Conservation (phyloP, 2,329 filamentous ascomycete species). For the Colletotrichum theobromicola region DNA sequence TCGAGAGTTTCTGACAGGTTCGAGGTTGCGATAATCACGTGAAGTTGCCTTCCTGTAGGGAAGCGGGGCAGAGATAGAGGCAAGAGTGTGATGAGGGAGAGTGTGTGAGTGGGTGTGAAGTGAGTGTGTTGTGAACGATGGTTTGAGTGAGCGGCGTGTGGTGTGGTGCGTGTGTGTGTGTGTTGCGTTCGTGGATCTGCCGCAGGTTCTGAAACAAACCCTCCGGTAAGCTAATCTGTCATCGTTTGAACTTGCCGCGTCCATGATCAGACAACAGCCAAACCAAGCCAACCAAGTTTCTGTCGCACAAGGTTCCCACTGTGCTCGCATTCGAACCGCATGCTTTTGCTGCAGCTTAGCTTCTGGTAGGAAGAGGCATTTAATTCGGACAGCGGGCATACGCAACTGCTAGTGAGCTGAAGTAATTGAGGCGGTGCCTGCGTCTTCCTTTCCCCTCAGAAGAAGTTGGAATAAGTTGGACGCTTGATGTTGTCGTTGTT, state of each 20-base stretch:
- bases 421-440: neutral
- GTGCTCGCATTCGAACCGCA: neutral
- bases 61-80: neutral
- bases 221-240: conserved; percentile 7
- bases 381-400: neutral
- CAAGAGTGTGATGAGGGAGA: neutral
- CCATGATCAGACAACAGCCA: conserved; percentile 4
- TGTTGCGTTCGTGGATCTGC: conserved; percentile 7
- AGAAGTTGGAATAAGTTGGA: neutral
- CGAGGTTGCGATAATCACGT: neutral
- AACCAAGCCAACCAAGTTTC: neutral
- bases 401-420: neutral
- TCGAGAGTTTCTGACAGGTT: neutral
- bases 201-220: conserved; percentile 18
- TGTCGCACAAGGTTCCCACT: neutral
- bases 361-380: neutral
- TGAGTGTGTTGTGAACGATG: neutral
- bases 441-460: neutral
- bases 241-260: conserved; percentile 8
- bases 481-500: neutral
- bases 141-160: neutral
- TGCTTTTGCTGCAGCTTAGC: neutral
- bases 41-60: neutral
- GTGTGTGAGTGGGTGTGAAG: neutral
- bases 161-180: neutral